These are phyloP conservation scores for Flaveria trinervia DNA, from an alignment of 129 eudicot species.

Conservation along the genomic window DNA sequence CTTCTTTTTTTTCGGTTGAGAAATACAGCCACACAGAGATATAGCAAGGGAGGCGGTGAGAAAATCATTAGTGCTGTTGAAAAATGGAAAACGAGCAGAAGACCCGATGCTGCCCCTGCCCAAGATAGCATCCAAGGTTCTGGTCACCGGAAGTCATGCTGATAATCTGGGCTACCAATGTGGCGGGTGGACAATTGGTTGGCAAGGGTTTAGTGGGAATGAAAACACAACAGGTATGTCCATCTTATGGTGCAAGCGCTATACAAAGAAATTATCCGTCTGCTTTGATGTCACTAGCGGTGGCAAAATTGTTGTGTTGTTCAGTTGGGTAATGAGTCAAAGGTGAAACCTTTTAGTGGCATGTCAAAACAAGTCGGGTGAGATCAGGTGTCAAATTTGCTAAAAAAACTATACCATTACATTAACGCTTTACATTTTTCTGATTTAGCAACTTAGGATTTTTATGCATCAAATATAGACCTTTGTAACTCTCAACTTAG, in stretches of 20 bases:
- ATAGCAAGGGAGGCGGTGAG: constrained; percentile 69
- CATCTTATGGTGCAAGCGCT: not conserved
- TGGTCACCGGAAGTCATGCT: constrained; percentile 72
- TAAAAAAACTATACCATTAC: not conserved
- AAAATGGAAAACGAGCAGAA: constrained; percentile 48
- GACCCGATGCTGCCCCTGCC: constrained; percentile 57
- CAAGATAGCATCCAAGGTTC: constrained; percentile 47
- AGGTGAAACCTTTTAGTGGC: too few relatives aligned
- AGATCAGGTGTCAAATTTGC: not conserved
- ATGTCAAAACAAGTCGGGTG: not conserved
- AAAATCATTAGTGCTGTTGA: constrained; percentile 62
- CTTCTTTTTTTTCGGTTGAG: not conserved
- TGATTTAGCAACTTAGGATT: not conserved
- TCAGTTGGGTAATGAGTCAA: not conserved
- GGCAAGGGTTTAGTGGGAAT: constrained; percentile 77
- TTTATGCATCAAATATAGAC: not conserved
- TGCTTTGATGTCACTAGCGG: not conserved
- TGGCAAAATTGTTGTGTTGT: not conserved
- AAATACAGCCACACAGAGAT: constrained; percentile 53
- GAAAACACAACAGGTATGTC: constrained; percentile 48
- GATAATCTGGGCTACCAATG: constrained; percentile 77
- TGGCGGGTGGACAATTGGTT: constrained; percentile 74
- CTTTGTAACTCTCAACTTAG: not conserved
- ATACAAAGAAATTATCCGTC: not conserved
- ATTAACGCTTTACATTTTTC: not conserved